Evolutionary conservation across 805 yeast genomes (phyloP).

Genomic region (Metschnikowia sp.): DNA sequence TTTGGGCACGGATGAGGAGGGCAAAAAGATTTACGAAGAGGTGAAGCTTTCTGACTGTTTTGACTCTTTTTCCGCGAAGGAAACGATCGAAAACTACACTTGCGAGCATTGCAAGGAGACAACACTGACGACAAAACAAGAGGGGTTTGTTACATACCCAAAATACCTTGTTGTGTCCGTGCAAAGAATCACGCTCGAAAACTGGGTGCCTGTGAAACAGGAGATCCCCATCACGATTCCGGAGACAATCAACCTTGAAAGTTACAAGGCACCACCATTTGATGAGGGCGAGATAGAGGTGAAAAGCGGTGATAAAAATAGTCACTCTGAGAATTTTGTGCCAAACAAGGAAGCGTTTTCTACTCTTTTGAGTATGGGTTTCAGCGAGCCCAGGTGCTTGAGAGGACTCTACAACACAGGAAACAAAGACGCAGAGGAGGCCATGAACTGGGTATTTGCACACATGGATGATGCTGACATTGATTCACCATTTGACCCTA

Average conservation of each 20-base stretch:
- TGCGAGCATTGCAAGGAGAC: constrained; percentile 54
- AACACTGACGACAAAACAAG: constrained; percentile 30
- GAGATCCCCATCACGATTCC: constrained; percentile 65
- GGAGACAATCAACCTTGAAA: constrained; percentile 43
- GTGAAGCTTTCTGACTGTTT: constrained; percentile 53
- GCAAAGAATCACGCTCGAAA: constrained; percentile 75
- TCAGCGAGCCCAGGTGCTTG: constrained; percentile 59
- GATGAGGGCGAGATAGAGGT: constrained; percentile 25
- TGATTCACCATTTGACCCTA: constrained; percentile 54
- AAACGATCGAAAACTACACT: constrained; percentile 54
- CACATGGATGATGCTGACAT: constrained; percentile 84
- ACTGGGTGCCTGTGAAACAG: constrained; percentile 87
- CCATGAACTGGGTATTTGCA: constrained; percentile 86
- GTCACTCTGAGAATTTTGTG: constrained; percentile 28
- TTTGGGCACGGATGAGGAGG: constrained; percentile 37
- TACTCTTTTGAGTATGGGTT: constrained; percentile 80
- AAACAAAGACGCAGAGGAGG: constrained; percentile 60
- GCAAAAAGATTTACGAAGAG: constrained; percentile 44
- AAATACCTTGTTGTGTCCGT: constrained; percentile 67
- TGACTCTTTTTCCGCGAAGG: constrained; percentile 41
- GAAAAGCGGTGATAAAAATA: constrained; percentile 13
- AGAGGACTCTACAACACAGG: constrained; percentile 75
- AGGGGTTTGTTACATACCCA: constrained; percentile 64
- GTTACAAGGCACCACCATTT: constrained; percentile 40
- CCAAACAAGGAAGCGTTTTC: constrained; percentile 57